Conservation (phyloP, 169 alveolate genomes). For the Plasmodium yoelii region DNA sequence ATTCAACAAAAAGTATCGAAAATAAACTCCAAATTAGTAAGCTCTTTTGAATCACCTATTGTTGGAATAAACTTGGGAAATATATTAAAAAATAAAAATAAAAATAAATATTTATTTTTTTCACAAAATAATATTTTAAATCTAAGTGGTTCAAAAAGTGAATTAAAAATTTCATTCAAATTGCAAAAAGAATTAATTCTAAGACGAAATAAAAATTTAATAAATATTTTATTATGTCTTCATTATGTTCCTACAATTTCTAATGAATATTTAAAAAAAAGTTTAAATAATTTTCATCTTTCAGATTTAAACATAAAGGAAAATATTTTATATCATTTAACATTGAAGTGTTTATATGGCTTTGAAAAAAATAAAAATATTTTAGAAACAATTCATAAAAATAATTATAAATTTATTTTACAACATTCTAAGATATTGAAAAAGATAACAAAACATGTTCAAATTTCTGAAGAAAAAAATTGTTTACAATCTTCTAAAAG, state of each 20-base stretch:
- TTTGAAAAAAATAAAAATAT: constrained; percentile 14
- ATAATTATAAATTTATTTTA: constrained; percentile 38
- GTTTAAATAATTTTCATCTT: constrained; percentile 7
- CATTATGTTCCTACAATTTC: constrained; percentile 42
- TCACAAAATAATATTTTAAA: too few relatives aligned
- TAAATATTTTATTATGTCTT: constrained; percentile 37
- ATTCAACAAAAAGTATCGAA: too few relatives aligned
- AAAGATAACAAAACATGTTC: neutral
- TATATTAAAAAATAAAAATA: neutral
- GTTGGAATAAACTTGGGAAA: constrained; percentile 41
- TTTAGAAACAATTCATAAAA: constrained; percentile 16
- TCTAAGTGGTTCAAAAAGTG: too few relatives aligned
- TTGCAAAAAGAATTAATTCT: constrained; percentile 1
- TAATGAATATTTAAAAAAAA: constrained; percentile 12
- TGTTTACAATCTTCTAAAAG: neutral
- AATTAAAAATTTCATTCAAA: neutral
- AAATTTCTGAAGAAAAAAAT: neutral
- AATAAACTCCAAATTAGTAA: too few relatives aligned
- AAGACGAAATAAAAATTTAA: neutral
- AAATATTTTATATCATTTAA: constrained; percentile 47
- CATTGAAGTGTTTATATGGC: constrained; percentile 15
- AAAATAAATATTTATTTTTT: neutral
- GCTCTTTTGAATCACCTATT: constrained; percentile 42
- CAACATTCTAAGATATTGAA: neutral
- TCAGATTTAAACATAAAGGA: constrained; percentile 55